Percentiles rank a stretch among this genome's conserved stretches.
These are phyloP conservation scores for Lichtheimia hyalospora DNA, from an alignment of 371 early-diverging fungal species.

Conservation along the genomic window DNA sequence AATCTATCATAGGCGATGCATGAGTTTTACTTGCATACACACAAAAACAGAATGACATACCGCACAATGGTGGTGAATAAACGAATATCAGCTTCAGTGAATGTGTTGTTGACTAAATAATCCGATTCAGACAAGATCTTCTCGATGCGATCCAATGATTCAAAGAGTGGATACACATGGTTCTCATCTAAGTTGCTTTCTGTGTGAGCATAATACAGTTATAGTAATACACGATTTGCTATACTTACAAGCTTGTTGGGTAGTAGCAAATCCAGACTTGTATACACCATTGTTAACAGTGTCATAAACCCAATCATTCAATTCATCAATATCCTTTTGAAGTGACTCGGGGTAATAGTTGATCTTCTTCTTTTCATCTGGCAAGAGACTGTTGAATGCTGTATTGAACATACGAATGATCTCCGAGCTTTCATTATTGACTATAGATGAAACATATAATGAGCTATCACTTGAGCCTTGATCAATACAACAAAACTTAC, in stretches of 20 bases:
- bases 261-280: conserved; percentile 89
- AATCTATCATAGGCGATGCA: conserved; percentile 42
- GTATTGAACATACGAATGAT: conserved; percentile 94
- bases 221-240: not conserved
- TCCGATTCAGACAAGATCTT: conserved; percentile 66
- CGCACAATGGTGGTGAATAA: conserved; percentile 91
- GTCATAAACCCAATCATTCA: conserved; percentile 92
- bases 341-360: conserved; percentile 82
- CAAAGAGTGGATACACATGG: conserved; percentile 72
- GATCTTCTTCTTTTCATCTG: conserved; percentile 61
- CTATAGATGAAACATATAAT: conserved; percentile 29
- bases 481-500: conserved; percentile 25
- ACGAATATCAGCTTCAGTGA: conserved; percentile 94
- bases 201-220: not conserved
- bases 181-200: conserved; percentile 56
- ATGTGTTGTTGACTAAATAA: conserved; percentile 71
- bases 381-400: conserved; percentile 74
- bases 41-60: conserved; percentile 21
- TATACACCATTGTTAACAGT: conserved; percentile 85
- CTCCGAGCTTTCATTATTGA: conserved; percentile 95
- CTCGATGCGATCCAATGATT: conserved; percentile 86
- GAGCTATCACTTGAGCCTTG: not conserved
- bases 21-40: not conserved
- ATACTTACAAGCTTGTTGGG: conserved; percentile 75
- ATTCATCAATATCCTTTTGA: conserved; percentile 74